Conservation (phyloP, 2,329 filamentous ascomycete species). For the Davidsoniella virescens region DNA sequence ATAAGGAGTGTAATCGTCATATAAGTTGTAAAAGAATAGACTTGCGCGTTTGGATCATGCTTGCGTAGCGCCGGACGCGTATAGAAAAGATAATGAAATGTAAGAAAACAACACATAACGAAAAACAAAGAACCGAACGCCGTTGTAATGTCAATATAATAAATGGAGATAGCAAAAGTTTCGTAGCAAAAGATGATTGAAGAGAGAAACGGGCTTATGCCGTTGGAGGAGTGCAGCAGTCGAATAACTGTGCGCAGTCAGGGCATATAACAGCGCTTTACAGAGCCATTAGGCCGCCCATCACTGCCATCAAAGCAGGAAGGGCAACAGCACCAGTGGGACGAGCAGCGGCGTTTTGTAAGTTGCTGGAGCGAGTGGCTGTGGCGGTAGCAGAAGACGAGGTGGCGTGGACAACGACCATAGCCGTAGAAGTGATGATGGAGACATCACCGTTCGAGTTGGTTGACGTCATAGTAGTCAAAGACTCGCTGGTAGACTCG, state of each 20-base stretch:
- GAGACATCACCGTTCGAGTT: slow-evolving; percentile 28
- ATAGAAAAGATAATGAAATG: neutral
- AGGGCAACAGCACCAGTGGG: slow-evolving; percentile 11
- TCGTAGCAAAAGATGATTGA: too few relatives aligned
- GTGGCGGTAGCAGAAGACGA: slow-evolving; percentile 13
- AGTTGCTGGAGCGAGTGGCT: slow-evolving; percentile 18
- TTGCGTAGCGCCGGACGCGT: too few relatives aligned
- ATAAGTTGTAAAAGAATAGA: too few relatives aligned
- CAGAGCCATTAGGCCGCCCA: slow-evolving; percentile 15
- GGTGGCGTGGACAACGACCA: slow-evolving; percentile 27
- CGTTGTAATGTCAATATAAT: too few relatives aligned
- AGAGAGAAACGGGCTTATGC: too few relatives aligned
- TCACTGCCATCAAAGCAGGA: slow-evolving; percentile 14
- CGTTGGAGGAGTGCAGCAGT: too few relatives aligned
- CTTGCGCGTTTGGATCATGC: too few relatives aligned
- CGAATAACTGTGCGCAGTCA: too few relatives aligned
- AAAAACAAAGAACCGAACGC: neutral
- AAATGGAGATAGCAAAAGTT: too few relatives aligned
- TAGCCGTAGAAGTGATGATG: slow-evolving; percentile 33
- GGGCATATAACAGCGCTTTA: neutral
- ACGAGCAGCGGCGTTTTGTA: slow-evolving; percentile 23
- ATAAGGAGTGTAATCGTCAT: too few relatives aligned
- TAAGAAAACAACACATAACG: neutral
- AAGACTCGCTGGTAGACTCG: slow-evolving; percentile 21
- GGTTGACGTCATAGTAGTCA: slow-evolving; percentile 29